phyloP scores from a whole-genome alignment of 345 rosid genomes.

The Cardiospermum halicacabum region DNA sequence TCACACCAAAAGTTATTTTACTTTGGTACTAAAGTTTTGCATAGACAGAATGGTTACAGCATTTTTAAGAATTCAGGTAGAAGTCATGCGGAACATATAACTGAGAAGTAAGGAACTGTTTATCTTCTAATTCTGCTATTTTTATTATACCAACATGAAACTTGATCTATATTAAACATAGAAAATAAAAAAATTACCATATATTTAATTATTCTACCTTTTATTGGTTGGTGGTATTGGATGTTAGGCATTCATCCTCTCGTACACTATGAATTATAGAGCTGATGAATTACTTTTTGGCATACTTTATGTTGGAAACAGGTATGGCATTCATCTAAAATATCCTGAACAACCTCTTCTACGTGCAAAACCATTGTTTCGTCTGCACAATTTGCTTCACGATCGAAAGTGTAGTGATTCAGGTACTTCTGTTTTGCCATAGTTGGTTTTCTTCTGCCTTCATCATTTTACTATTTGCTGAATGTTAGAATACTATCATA shows the following conservation, averaged over 20 bases:
- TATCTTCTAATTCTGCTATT: constrained; percentile 3
- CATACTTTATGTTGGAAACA: constrained; percentile 28
- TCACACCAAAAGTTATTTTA: constrained; percentile 53
- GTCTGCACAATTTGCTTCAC: constrained; percentile 74
- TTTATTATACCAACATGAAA: constrained; percentile 5
- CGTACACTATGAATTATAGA: background rate
- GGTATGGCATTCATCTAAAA: constrained; percentile 59
- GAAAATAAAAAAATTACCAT: too few relatives aligned
- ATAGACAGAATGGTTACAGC: constrained; percentile 46
- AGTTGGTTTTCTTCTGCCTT: constrained; percentile 12
- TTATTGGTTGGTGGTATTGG: too few relatives aligned
- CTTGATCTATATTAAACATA: constrained; percentile 14
- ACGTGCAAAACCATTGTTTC: constrained; percentile 64
- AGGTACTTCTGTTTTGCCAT: constrained; percentile 42
- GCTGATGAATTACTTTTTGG: constrained; percentile 3
- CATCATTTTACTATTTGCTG: background rate
- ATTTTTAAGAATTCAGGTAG: constrained; percentile 29
- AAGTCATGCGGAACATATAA: constrained; percentile 48
- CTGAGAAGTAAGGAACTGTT: constrained; percentile 42
- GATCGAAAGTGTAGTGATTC: constrained; percentile 49
- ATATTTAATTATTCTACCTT: too few relatives aligned
- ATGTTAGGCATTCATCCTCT: background rate
- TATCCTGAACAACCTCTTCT: constrained; percentile 68
- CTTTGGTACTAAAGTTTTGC: constrained; percentile 46
- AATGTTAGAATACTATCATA: too few relatives aligned